Percentiles rank a stretch among this genome's conserved stretches.
Evolutionary conservation across 164 flowering plant species (phyloP).

Genomic region (Sextonia rubra): DNA sequence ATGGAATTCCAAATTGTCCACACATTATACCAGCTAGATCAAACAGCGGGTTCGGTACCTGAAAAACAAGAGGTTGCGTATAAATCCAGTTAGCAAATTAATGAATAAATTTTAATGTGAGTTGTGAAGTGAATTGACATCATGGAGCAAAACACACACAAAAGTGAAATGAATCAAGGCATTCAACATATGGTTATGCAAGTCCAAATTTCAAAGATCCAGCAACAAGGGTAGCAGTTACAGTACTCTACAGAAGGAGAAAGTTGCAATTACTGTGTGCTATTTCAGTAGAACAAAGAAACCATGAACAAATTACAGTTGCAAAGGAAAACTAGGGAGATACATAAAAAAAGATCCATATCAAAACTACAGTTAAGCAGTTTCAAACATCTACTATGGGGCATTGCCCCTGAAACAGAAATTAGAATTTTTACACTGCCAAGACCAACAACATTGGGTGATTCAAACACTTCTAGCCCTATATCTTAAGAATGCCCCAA

Average conservation of each 20-base stretch:
- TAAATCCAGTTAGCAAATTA: background rate
- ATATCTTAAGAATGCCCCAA: too few relatives aligned
- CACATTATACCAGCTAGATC: conserved; percentile 99
- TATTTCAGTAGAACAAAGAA: background rate
- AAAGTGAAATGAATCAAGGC: background rate
- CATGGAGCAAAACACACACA: background rate
- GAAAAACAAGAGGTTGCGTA: conserved; percentile 9
- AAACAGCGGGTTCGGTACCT: conserved; percentile 99
- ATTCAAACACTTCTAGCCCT: too few relatives aligned
- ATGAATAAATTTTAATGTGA: background rate
- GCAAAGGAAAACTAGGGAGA: background rate
- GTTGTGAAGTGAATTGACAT: background rate
- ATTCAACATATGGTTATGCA: background rate
- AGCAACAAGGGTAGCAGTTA: background rate
- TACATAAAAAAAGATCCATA: background rate
- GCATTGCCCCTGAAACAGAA: too few relatives aligned
- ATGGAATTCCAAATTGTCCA: conserved; percentile 95
- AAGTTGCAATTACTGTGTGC: background rate
- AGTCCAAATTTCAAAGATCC: background rate
- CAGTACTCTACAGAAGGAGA: background rate
- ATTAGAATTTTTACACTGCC: too few relatives aligned
- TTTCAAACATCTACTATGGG: too few relatives aligned
- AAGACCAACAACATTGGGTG: too few relatives aligned
- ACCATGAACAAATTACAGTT: background rate
- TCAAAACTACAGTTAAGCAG: too few relatives aligned